Evolutionary conservation across 2,329 filamentous ascomycete species (phyloP).

Genomic region (Sclerotinia trifoliorum): DNA sequence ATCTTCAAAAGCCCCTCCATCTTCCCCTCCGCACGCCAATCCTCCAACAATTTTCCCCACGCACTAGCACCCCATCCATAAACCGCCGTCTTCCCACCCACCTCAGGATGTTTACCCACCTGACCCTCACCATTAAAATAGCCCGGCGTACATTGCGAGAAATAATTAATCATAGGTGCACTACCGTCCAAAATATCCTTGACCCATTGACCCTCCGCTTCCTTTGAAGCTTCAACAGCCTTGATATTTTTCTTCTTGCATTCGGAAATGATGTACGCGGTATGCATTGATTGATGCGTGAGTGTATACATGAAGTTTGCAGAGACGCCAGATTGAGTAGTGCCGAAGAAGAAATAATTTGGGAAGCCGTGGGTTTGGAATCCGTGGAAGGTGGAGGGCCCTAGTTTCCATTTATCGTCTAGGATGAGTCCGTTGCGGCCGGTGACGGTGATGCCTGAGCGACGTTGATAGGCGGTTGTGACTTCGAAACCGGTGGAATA

Average conservation of each 20-base stretch:
- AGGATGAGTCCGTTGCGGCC: slow-evolving; percentile 2
- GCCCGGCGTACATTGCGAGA: slow-evolving; percentile 11
- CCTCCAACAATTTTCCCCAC: slow-evolving; percentile 18
- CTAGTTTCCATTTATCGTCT: slow-evolving; percentile 19
- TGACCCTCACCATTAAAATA: slow-evolving; percentile 20
- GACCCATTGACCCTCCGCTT: slow-evolving; percentile 14
- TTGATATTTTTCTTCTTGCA: slow-evolving; percentile 12
- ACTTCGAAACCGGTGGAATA: slow-evolving; percentile 60
- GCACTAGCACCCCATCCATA: slow-evolving; percentile 17
- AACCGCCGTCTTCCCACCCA: background rate
- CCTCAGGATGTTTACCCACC: slow-evolving; percentile 6
- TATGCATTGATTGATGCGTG: background rate
- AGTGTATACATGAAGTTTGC: slow-evolving; percentile 22
- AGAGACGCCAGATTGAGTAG: slow-evolving; percentile 16
- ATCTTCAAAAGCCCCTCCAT: slow-evolving; percentile 17
- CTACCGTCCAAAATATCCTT: slow-evolving; percentile 2
- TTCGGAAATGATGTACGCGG: slow-evolving; percentile 11
- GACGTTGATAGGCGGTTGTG: slow-evolving; percentile 35
- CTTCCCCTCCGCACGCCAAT: slow-evolving; percentile 9
- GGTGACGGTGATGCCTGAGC: slow-evolving; percentile 8
- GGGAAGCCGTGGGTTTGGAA: slow-evolving; percentile 19
- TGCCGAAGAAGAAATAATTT: slow-evolving; percentile 22
- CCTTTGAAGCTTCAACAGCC: slow-evolving; percentile 1
- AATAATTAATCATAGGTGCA: slow-evolving; percentile 7
- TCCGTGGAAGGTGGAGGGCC: slow-evolving; percentile 13